Evolutionary conservation across 1,139 yeast species (phyloP), one percentile per base, ranked within the genome.

Genomic region (Hyphopichia khmerensis): DNA sequence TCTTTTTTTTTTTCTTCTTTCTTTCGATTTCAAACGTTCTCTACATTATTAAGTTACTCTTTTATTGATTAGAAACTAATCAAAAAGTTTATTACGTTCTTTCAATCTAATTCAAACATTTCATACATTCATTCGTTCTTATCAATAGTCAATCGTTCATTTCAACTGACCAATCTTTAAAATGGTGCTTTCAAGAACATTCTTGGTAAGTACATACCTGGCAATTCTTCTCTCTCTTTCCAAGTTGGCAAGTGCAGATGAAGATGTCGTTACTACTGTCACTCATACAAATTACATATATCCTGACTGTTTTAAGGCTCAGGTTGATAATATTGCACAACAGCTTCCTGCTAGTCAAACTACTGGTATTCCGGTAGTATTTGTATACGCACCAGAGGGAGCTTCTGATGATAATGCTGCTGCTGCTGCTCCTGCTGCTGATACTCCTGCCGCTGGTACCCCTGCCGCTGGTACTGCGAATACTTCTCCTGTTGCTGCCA

Each of bases 231-330:
- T 36, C 13, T 11, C 33, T 8, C 33, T 36, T 15, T 8, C 16
- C 11, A 29, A 29, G 17, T 31, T 11, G 21, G 31, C 35, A 35
- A 29, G 17, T 11, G 53, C 54, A 14, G 59, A 55, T 21, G 52
- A 51, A 34, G 29, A 26, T 26, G 29, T 11, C 8, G 51, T 52
- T 13, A 48, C 52, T 34, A 62, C 69, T 3, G 51, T 62, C 40
- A 67, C 72, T 2, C 52, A 59, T 18, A 66, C 73, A 4, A 63
- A 63, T 42, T 61, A 61, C 44, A 52, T 67, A 26, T 57, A 65
- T 21, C 68, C 68, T 14, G 57, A 51, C 9, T 64, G 68, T 49
- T 57, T 68, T 44, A 40, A 55, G 40, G 43, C 50, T 19, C 53
- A 54, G 15, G 52, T 64, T 24, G 48, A 49, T 19, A 48, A 56